phyloP scores from a whole-genome alignment of 148 eudicot genomes.

The Polygonum maritimum region DNA sequence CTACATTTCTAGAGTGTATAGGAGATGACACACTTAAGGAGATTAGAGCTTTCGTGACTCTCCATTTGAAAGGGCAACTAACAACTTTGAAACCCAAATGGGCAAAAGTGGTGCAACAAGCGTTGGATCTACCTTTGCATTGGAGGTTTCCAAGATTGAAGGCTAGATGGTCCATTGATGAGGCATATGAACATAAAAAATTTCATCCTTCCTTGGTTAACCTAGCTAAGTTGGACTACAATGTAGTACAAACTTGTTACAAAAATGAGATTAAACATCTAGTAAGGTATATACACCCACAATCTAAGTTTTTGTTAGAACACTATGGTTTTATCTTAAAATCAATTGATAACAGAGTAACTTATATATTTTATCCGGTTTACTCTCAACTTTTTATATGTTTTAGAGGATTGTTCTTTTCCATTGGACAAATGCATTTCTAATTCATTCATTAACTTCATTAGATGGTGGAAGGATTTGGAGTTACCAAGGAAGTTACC shows the following conservation, averaged over 20 bases:
- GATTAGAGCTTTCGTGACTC: not conserved
- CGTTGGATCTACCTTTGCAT: not conserved
- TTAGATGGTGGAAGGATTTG: not conserved
- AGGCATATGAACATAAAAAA: not conserved
- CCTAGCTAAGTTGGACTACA: not conserved
- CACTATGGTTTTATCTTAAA: no score
- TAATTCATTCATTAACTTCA: not conserved
- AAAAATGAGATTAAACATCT: not conserved
- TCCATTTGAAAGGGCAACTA: not conserved
- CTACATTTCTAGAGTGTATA: not conserved
- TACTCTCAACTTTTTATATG: no score
- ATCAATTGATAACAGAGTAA: no score
- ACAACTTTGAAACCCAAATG: not conserved
- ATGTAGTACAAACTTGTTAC: not conserved
- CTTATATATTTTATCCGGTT: no score
- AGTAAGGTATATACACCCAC: not conserved
- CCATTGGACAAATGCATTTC: no score
- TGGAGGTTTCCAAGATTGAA: constrained; percentile 5
- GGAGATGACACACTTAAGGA: not conserved
- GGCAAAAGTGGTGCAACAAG: not conserved
- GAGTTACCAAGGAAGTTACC: not conserved
- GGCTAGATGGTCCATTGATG: not conserved
- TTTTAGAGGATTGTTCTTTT: no score
- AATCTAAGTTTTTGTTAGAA: no score
- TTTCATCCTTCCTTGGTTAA: not conserved